These are phyloP conservation scores for Oligophagozyma castellii DNA, from an alignment of 1,139 yeast genomes.

Conservation along the genomic window DNA sequence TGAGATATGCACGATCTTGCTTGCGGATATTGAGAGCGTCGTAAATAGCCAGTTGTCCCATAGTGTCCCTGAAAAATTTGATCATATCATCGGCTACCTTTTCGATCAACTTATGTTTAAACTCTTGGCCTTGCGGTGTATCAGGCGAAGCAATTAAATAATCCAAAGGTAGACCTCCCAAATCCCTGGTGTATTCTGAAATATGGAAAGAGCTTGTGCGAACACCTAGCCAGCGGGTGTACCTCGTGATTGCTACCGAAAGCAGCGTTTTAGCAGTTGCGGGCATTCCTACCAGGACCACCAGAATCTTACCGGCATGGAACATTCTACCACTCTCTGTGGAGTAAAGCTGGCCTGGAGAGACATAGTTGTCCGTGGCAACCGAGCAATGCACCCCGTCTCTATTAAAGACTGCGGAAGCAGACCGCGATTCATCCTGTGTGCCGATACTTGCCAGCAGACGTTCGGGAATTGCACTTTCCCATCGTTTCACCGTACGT, in stretches of 20 bases:
- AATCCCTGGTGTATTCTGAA: constrained; percentile 69
- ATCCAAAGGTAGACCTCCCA: constrained; percentile 48
- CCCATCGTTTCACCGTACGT: constrained; percentile 36
- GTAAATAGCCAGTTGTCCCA: constrained; percentile 89
- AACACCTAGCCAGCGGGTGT: constrained; percentile 90
- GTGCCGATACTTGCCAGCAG: constrained; percentile 4
- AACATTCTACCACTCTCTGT: constrained; percentile 83
- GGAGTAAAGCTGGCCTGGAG: constrained; percentile 83
- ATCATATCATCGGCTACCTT: constrained; percentile 60
- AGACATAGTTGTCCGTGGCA: constrained; percentile 26
- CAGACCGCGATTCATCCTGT: constrained; percentile 4
- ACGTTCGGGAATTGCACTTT: constrained; percentile 9
- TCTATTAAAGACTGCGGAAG: constrained; percentile 4
- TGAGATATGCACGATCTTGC: constrained; percentile 47
- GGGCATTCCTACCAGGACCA: constrained; percentile 85
- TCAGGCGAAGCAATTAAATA: constrained; percentile 56
- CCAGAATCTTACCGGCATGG: constrained; percentile 90
- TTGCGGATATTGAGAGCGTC: constrained; percentile 88
- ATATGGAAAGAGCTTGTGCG: constrained; percentile 84
- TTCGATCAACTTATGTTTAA: constrained; percentile 46
- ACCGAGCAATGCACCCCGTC: constrained; percentile 27
- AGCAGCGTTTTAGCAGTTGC: constrained; percentile 94
- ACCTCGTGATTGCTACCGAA: constrained; percentile 81
- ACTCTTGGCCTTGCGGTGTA: constrained; percentile 36
- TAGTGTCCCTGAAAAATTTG: constrained; percentile 54